Percentiles rank a stretch among this genome's conserved stretches.
Conservation (phyloP, 768 basidiomycete genomes). For the Leccinellum albellum region DNA sequence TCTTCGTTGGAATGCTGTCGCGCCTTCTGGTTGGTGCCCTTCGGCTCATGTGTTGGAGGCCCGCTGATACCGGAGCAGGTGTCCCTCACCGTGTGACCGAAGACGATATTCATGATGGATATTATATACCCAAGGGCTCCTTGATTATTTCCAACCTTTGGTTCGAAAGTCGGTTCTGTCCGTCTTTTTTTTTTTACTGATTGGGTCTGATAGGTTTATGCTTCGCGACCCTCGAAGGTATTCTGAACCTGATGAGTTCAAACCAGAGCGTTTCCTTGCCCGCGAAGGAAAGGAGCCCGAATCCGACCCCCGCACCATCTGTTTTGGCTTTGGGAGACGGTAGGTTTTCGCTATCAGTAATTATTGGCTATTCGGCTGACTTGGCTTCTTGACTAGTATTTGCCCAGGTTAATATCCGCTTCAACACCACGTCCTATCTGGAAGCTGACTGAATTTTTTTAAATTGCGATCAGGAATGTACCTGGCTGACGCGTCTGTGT, state of each 20-base stretch:
- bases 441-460: slow-evolving; percentile 4
- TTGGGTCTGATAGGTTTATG: slow-evolving; percentile 23
- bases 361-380: slow-evolving; percentile 5
- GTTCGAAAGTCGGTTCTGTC: slow-evolving; percentile 5
- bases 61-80: slow-evolving; percentile 31
- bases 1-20: slow-evolving; percentile 38
- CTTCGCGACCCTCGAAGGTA: slow-evolving; percentile 39
- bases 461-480: slow-evolving; percentile 38
- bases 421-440: slow-evolving; percentile 22
- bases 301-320: slow-evolving; percentile 54
- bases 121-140: slow-evolving; percentile 51
- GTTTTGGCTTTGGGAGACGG: slow-evolving; percentile 71
- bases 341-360: slow-evolving; percentile 21
- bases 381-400: slow-evolving; percentile 11
- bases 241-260: slow-evolving; percentile 50
- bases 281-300: slow-evolving; percentile 37
- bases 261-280: slow-evolving; percentile 57
- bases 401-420: slow-evolving; percentile 24
- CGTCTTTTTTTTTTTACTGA: slow-evolving; percentile 4
- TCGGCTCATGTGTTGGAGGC: neutral
- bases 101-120: slow-evolving; percentile 60
- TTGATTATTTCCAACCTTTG: slow-evolving; percentile 25
- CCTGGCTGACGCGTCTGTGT: slow-evolving; percentile 50
- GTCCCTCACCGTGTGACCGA: slow-evolving; percentile 51
- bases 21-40: slow-evolving; percentile 38